These are phyloP conservation scores for Blastocystis sp. DNA, from an alignment of 352 stramenopile species.

Conservation along the genomic window DNA sequence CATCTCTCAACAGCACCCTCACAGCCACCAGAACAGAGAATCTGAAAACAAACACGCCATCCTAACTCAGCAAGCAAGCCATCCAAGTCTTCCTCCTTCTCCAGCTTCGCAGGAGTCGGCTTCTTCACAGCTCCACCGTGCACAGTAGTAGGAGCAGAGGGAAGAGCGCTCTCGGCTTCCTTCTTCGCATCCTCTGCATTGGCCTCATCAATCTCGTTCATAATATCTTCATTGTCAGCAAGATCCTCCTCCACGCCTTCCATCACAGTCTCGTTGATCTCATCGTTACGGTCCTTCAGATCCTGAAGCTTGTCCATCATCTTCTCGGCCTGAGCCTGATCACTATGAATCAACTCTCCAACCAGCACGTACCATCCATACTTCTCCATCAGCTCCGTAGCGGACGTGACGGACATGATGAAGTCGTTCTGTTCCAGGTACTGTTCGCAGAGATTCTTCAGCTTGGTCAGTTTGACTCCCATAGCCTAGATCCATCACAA, in stretches of 20 bases:
- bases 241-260: conserved; percentile 1
- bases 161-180: not conserved
- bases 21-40: no score
- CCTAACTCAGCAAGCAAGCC: conserved; percentile 8
- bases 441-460: conserved; percentile 29
- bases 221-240: not conserved
- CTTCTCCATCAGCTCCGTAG: not conserved
- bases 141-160: not conserved
- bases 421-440: conserved; percentile 36
- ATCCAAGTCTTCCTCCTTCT: not conserved
- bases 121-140: not conserved
- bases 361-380: not conserved
- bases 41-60: not conserved
- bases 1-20: not conserved
- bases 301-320: conserved; percentile 32
- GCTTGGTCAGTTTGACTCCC: conserved; percentile 12
- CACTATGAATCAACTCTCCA: not conserved
- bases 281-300: not conserved
- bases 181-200: not conserved
- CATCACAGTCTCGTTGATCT: not conserved
- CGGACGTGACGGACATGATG: not conserved
- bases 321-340: conserved; percentile 4
- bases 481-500: not conserved
- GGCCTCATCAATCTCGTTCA: not conserved
- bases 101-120: no score